A percentile compares a stretch with the other conserved stretches of the same genome.
phyloP scores from a whole-genome alignment of 768 basidiomycete species.

The Lactifluus subvellereus region DNA sequence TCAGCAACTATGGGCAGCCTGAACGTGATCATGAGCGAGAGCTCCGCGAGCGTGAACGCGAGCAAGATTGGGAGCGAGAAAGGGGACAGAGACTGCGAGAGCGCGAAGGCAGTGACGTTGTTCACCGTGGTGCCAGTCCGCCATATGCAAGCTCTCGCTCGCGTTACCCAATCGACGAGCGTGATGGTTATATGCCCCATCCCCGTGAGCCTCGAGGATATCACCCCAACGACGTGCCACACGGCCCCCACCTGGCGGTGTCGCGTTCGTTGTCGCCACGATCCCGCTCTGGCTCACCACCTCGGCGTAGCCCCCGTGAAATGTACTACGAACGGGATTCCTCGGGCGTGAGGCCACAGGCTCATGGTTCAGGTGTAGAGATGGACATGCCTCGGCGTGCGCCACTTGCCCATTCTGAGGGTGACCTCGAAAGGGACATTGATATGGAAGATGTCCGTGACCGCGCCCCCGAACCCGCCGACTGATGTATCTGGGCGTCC shows the following conservation, averaged over 20 bases:
- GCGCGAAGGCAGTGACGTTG: slow-evolving; percentile 9
- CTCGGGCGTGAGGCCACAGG: slow-evolving; percentile 2
- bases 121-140: slow-evolving; percentile 7
- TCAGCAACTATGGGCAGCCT: slow-evolving; percentile 41
- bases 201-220: slow-evolving; percentile 18
- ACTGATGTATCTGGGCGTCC: slow-evolving; percentile 17
- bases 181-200: slow-evolving; percentile 20
- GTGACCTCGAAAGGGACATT: slow-evolving; percentile 17
- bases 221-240: slow-evolving; percentile 18
- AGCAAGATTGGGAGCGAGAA: slow-evolving; percentile 24
- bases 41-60: slow-evolving; percentile 37
- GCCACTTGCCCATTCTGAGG: slow-evolving; percentile 6
- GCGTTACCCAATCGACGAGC: slow-evolving; percentile 25
- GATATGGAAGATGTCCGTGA: slow-evolving; percentile 20
- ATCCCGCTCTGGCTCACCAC: slow-evolving; percentile 20
- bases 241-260: slow-evolving; percentile 12
- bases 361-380: slow-evolving; percentile 7
- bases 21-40: slow-evolving; percentile 49
- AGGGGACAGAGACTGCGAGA: slow-evolving; percentile 38
- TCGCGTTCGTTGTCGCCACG: slow-evolving; percentile 21
- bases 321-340: slow-evolving; percentile 15
- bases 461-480: slow-evolving; percentile 20
- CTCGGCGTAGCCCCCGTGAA: slow-evolving; percentile 16
- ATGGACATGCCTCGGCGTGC: slow-evolving; percentile 10
- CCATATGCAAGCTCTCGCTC: slow-evolving; percentile 26